Percentiles rank a stretch among this genome's conserved stretches.
Conservation (phyloP, 306 rosid genomes). For the Vachellia pachyceras region DNA sequence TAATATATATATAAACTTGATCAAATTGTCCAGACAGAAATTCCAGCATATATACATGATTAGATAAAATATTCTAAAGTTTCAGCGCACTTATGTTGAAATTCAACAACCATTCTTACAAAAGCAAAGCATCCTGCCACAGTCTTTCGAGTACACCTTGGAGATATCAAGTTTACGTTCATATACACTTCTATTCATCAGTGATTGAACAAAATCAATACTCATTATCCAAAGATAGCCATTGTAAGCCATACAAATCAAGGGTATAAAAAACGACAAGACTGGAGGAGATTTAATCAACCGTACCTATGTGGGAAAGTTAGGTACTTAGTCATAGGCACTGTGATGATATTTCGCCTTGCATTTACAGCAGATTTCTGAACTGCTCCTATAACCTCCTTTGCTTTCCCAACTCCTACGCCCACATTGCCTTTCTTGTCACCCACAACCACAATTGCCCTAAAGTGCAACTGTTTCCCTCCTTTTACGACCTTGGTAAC, state of each 20-base stretch:
- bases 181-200: background rate
- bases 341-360: conserved; percentile 67
- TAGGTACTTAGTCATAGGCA: conserved; percentile 75
- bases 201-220: background rate
- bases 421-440: conserved; percentile 93
- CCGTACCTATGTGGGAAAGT: conserved; percentile 79
- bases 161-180: background rate
- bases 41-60: background rate
- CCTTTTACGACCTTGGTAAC: conserved; percentile 98
- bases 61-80: background rate
- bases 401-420: conserved; percentile 82
- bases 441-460: conserved; percentile 88
- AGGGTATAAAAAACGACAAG: background rate
- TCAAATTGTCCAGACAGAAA: background rate
- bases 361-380: conserved; percentile 83
- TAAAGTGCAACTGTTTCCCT: conserved; percentile 83
- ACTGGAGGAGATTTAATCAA: background rate
- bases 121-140: background rate
- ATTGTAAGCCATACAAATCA: conserved; percentile 1
- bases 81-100: background rate
- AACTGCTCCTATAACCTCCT: conserved; percentile 72
- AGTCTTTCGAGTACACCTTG: background rate
- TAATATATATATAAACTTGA: background rate
- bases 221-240: background rate
- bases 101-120: background rate